Evolutionary conservation across 2,329 filamentous ascomycete species (phyloP).

Genomic region (Fusarium agapanthi): DNA sequence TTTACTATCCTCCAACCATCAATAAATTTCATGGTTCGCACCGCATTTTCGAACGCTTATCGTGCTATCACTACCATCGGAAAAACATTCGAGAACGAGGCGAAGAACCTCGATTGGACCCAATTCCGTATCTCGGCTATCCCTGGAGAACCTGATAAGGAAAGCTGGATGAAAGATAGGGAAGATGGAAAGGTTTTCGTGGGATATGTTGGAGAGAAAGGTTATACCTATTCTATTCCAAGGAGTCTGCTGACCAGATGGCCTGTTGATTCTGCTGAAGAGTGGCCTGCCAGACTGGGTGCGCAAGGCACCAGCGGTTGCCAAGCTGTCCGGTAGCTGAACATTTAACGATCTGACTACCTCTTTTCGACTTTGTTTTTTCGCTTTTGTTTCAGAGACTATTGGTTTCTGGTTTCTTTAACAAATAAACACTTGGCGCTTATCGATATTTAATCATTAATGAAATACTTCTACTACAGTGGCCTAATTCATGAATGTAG

Average conservation of each 20-base stretch:
- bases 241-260: slow-evolving; percentile 37
- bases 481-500: too few species aligned
- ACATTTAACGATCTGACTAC: accelerated
- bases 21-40: slow-evolving; percentile 11
- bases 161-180: slow-evolving; percentile 42
- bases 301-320: background rate
- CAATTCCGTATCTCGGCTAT: slow-evolving; percentile 41
- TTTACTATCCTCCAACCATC: slow-evolving; percentile 23
- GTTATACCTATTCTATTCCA: slow-evolving; percentile 25
- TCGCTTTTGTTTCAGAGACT: background rate
- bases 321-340: background rate
- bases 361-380: background rate
- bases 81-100: slow-evolving; percentile 24
- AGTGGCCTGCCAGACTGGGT: background rate
- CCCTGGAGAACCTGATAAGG: slow-evolving; percentile 39
- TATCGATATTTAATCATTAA: background rate
- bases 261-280: slow-evolving; percentile 40
- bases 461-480: background rate
- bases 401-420: too few species aligned
- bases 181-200: slow-evolving; percentile 34
- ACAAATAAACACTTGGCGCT: background rate
- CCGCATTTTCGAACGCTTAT: slow-evolving; percentile 25
- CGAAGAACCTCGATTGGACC: slow-evolving; percentile 42
- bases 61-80: background rate
- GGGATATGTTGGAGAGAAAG: slow-evolving; percentile 31